Percentiles rank a stretch among this genome's conserved stretches.
Conservation (phyloP, 352 stramenopile genomes). For the Pythium phragmiticola region DNA sequence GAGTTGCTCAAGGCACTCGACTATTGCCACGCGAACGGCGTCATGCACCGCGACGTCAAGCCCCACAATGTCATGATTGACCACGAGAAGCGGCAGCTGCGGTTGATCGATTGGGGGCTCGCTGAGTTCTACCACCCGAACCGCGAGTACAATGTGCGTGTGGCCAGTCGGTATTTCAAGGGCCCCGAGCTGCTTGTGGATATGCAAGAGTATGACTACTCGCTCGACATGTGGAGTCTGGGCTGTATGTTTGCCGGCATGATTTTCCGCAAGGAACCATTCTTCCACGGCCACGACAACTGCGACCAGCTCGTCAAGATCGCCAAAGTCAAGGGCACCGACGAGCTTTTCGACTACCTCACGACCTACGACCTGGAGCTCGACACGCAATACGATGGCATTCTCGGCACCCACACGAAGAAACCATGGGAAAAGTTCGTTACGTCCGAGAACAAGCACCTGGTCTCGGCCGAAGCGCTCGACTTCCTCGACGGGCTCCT, state of each 20-base stretch:
- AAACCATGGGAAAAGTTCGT: slow-evolving; percentile 99
- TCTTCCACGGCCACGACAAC: slow-evolving; percentile 99
- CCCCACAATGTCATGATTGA: slow-evolving; percentile 99
- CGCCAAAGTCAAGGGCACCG: slow-evolving; percentile 96
- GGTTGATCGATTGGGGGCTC: slow-evolving; percentile 99
- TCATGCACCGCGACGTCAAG: slow-evolving; percentile 99
- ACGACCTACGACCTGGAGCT: slow-evolving; percentile 99
- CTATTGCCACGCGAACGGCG: slow-evolving; percentile 99
- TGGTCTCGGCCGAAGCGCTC: slow-evolving; percentile 95
- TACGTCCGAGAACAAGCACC: slow-evolving; percentile 97
- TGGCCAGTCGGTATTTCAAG: slow-evolving; percentile 99
- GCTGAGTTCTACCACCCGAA: slow-evolving; percentile 99
- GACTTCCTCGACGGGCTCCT: slow-evolving; percentile 91
- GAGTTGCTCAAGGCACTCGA: slow-evolving; percentile 95
- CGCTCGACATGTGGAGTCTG: slow-evolving; percentile 98
- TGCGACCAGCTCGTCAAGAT: slow-evolving; percentile 99
- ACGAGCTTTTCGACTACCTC: slow-evolving; percentile 98
- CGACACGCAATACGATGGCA: slow-evolving; percentile 98
- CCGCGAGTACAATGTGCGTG: slow-evolving; percentile 98
- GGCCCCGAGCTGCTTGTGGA: slow-evolving; percentile 98
- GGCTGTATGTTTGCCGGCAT: slow-evolving; percentile 99
- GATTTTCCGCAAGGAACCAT: slow-evolving; percentile 99
- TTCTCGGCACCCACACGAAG: slow-evolving; percentile 96
- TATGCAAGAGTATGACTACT: slow-evolving; percentile 99
- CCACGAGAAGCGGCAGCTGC: slow-evolving; percentile 96